Evolutionary conservation across 441 rosid genomes (phyloP).

Genomic region (Mallotus repandus): DNA sequence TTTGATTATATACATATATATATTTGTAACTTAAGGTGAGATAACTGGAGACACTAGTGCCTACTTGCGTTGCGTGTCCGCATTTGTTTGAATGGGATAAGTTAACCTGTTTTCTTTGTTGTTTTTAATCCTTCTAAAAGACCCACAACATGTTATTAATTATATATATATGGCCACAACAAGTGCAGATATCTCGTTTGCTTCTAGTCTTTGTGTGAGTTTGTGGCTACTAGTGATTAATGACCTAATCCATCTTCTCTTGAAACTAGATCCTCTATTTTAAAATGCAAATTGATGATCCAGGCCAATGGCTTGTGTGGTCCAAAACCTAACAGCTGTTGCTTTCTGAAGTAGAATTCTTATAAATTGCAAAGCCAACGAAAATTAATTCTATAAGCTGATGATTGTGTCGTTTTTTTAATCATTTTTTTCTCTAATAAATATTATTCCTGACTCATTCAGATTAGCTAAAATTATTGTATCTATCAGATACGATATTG

Average conservation of each 20-base stretch:
- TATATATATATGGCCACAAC: too few relatives aligned
- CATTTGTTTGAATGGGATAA: slow-evolving; percentile 29
- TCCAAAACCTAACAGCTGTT: too few relatives aligned
- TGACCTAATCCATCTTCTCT: slow-evolving; percentile 11
- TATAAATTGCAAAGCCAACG: too few relatives aligned
- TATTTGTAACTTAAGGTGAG: too few relatives aligned
- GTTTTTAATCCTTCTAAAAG: not conserved
- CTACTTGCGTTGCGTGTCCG: slow-evolving; percentile 9
- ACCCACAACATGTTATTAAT: not conserved
- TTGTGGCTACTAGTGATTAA: slow-evolving; percentile 12
- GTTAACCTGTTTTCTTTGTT: not conserved
- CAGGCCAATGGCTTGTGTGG: not conserved
- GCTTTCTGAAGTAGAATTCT: too few relatives aligned
- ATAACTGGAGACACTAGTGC: too few relatives aligned
- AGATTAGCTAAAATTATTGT: too few relatives aligned
- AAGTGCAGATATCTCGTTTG: slow-evolving; percentile 7
- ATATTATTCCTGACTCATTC: too few relatives aligned
- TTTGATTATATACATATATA: slow-evolving; percentile 10
- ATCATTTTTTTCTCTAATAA: too few relatives aligned
- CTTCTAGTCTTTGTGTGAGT: slow-evolving; percentile 2
- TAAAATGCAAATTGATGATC: not conserved
- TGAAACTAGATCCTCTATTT: not conserved
- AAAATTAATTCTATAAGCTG: too few relatives aligned
- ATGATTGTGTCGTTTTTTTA: too few relatives aligned
- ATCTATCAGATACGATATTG: too few relatives aligned